Evolutionary conservation across 345 rosid species (phyloP).

Genomic region (Eucalyptus regnans): DNA sequence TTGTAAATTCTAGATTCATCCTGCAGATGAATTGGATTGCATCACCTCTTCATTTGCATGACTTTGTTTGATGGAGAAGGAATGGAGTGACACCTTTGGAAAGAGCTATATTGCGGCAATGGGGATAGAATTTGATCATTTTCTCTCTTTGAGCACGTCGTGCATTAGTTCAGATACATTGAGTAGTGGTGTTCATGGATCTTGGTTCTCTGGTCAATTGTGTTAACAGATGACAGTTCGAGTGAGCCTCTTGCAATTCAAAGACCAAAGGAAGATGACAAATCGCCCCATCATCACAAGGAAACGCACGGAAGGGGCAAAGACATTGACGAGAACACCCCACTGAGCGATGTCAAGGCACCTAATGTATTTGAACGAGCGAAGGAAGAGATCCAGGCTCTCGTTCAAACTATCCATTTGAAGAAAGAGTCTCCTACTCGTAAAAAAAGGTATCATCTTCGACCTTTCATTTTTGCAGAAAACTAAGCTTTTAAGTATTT

Average conservation of each 20-base stretch:
- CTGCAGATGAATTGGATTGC: not conserved
- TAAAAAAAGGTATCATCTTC: slow-evolving; percentile 10
- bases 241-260: not conserved
- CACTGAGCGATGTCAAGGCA: slow-evolving; percentile 27
- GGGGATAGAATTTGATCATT: not conserved
- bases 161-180: not conserved
- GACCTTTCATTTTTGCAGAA: not conserved
- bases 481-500: not conserved
- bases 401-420: slow-evolving; percentile 28
- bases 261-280: not conserved
- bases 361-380: slow-evolving; percentile 52
- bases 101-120: not conserved
- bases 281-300: not conserved
- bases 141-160: not conserved
- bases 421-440: slow-evolving; percentile 6
- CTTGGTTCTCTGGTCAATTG: not conserved
- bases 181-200: not conserved
- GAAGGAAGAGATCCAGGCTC: slow-evolving; percentile 59
- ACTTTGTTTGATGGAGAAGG: not conserved
- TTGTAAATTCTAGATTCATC: not conserved
- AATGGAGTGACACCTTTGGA: not conserved
- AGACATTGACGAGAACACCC: slow-evolving; percentile 28
- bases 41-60: not conserved
- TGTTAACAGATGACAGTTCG: not conserved
- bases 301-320: slow-evolving; percentile 10